A percentile compares a stretch with the other conserved stretches of the same genome.
Conservation (phyloP, 306 rosid genomes). For the Morella rubra region DNA sequence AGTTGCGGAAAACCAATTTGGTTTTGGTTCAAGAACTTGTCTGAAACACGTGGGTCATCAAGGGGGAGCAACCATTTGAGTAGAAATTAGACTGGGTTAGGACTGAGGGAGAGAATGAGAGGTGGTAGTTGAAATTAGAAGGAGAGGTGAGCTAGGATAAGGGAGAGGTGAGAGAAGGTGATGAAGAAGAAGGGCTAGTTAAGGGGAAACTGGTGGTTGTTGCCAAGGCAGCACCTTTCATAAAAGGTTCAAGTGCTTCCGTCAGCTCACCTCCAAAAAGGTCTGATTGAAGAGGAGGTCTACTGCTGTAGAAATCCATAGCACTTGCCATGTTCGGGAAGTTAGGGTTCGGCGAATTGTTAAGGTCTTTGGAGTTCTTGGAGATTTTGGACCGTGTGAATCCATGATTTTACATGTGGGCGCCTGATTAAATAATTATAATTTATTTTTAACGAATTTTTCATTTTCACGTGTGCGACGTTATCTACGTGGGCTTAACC, state of each 20-base stretch:
- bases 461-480: too few relatives aligned
- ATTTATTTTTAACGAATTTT: too few relatives aligned
- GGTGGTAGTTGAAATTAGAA: background rate
- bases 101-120: slow-evolving; percentile 24
- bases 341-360: too few relatives aligned
- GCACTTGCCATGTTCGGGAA: slow-evolving; percentile 85
- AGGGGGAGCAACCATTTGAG: slow-evolving; percentile 37
- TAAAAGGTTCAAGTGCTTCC: slow-evolving; percentile 99
- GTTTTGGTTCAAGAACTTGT: slow-evolving; percentile 43
- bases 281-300: slow-evolving; percentile 52
- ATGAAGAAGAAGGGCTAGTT: too few relatives aligned
- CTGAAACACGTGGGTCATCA: slow-evolving; percentile 44
- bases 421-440: too few relatives aligned
- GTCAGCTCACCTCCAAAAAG: slow-evolving; percentile 77
- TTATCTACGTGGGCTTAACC: too few relatives aligned
- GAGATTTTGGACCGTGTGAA: too few relatives aligned
- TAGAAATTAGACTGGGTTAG: slow-evolving; percentile 39
- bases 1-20: slow-evolving; percentile 44
- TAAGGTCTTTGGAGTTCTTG: too few relatives aligned
- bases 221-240: slow-evolving; percentile 61
- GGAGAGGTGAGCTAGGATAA: slow-evolving; percentile 31
- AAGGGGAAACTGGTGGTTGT: slow-evolving; percentile 14
- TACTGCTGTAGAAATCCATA: slow-evolving; percentile 64
- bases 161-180: slow-evolving; percentile 19
- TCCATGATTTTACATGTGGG: too few relatives aligned